Conservation (phyloP, 306 rosid species). For the Acacia confusa region DNA sequence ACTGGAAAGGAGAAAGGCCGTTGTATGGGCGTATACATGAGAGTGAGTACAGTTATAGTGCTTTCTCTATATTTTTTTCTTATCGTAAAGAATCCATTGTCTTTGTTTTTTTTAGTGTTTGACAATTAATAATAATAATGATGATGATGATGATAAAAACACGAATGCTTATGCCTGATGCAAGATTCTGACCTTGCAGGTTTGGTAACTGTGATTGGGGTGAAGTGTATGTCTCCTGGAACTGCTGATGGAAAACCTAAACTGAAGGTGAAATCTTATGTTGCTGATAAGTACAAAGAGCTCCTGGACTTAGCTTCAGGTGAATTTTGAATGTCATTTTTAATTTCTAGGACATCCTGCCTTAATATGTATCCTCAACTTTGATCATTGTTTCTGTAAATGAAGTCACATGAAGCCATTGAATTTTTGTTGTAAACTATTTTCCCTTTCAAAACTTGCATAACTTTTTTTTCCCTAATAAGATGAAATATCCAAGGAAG, state of each 20-base stretch:
- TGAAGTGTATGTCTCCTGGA: slow-evolving; percentile 57
- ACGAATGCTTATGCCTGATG: background rate
- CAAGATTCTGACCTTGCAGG: slow-evolving; percentile 36
- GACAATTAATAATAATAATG: background rate
- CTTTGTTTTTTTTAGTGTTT: too few species aligned
- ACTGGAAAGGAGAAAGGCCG: slow-evolving; percentile 66
- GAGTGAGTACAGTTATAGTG: slow-evolving; percentile 41
- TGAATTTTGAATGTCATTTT: background rate
- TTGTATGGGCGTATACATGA: slow-evolving; percentile 61
- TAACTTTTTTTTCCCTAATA: background rate
- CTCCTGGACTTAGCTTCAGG: slow-evolving; percentile 39
- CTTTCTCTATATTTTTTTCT: background rate
- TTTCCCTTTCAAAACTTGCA: background rate
- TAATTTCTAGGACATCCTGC: background rate
- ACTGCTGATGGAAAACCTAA: slow-evolving; percentile 37
- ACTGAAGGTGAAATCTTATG: slow-evolving; percentile 53
- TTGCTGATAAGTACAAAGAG: slow-evolving; percentile 40
- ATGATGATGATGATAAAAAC: background rate
- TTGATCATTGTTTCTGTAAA: background rate
- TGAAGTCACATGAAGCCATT: background rate
- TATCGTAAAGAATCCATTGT: background rate
- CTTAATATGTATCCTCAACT: background rate
- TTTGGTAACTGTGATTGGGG: slow-evolving; percentile 59
- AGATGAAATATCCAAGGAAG: too few species aligned
- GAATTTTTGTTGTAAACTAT: background rate